These are phyloP conservation scores for Cladosporium sp. DNA, from an alignment of 2,329 filamentous ascomycete genomes.

Conservation along the genomic window DNA sequence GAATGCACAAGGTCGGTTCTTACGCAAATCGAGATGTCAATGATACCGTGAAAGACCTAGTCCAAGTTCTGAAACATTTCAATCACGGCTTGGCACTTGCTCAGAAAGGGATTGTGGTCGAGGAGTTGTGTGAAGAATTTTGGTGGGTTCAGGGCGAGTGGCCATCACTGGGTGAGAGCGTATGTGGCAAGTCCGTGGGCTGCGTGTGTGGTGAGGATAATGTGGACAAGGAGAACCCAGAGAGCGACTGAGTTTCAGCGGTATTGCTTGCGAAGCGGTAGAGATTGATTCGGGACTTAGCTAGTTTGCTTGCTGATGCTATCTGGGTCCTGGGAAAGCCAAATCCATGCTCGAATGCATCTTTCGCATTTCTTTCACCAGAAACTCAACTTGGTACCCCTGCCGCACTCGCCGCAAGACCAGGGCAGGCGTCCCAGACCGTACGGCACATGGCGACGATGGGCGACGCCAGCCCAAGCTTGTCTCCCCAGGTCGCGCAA, in stretches of 20 bases:
- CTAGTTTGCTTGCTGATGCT: not conserved
- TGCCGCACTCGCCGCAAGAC: not conserved
- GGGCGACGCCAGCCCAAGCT: too few relatives aligned
- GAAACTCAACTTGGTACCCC: not conserved
- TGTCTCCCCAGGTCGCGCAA: too few relatives aligned
- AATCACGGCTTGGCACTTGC: slow-evolving; percentile 9
- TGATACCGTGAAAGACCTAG: not conserved
- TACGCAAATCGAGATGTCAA: not conserved
- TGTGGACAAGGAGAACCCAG: not conserved
- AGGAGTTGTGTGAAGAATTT: not conserved
- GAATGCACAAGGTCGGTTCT: not conserved
- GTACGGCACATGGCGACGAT: not conserved
- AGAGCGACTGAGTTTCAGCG: not conserved
- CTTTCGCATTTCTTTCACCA: not conserved
- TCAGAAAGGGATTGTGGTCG: not conserved
- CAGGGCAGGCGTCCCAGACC: not conserved
- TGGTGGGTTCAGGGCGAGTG: not conserved
- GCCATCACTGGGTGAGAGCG: not conserved
- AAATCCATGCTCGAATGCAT: not conserved
- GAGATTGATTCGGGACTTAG: not conserved
- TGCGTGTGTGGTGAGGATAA: not conserved
- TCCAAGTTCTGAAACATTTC: slow-evolving; percentile 1
- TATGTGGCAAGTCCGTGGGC: not conserved
- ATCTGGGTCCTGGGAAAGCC: not conserved
- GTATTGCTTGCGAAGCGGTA: not conserved